phyloP scores from a whole-genome alignment of 169 alveolate genomes.

The Eimeria zaria region DNA sequence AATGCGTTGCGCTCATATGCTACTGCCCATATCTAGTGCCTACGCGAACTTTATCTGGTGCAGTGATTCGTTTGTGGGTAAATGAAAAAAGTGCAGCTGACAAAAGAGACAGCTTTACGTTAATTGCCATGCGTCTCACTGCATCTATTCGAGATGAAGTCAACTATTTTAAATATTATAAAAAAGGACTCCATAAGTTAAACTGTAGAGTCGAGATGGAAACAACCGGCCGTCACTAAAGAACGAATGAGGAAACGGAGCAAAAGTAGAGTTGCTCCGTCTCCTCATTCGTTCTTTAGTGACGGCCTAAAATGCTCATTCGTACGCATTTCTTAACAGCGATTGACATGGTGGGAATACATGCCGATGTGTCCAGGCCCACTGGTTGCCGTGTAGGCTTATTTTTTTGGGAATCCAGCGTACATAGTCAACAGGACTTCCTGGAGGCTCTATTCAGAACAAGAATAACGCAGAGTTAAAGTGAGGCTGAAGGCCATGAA shows the following conservation, averaged over 20 bases:
- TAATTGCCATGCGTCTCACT: not conserved
- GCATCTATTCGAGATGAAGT: not conserved
- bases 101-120: not conserved
- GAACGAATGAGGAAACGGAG: too few relatives aligned
- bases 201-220: too few relatives aligned
- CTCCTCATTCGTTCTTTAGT: not conserved
- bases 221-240: too few relatives aligned
- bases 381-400: not conserved
- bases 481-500: not conserved
- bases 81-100: not conserved
- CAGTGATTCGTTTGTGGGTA: not conserved
- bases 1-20: not conserved
- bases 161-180: not conserved
- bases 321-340: not conserved
- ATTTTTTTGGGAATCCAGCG: not conserved
- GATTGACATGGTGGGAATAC: not conserved
- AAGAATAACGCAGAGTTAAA: not conserved
- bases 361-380: not conserved
- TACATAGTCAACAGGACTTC: not conserved
- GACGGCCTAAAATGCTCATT: not conserved
- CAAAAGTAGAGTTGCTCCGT: not conserved
- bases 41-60: not conserved
- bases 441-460: not conserved
- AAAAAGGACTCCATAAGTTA: too few relatives aligned
- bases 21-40: not conserved